phyloP scores from a whole-genome alignment of 495 filamentous ascomycete species.

The Alectoria sarmentosa region DNA sequence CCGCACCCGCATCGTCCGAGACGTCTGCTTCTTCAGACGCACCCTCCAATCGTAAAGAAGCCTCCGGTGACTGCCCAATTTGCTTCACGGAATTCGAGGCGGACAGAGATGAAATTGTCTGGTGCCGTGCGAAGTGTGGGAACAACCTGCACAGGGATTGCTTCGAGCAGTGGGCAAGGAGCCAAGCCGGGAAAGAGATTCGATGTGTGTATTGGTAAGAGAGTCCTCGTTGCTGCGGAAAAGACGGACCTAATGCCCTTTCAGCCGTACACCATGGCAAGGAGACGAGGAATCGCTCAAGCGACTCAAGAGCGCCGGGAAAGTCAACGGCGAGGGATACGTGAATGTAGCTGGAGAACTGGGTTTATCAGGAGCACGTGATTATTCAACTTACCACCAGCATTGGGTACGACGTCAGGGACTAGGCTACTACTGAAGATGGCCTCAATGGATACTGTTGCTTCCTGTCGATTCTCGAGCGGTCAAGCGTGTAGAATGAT shows the following conservation, averaged over 20 bases:
- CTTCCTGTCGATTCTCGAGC: neutral
- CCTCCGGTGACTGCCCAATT: conserved; percentile 74
- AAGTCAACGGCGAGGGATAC: conserved; percentile 51
- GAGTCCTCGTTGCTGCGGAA: neutral
- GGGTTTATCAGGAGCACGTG: conserved; percentile 50
- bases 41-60: conserved; percentile 47
- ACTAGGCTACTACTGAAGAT: conserved; percentile 10
- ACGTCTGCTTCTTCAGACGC: conserved; percentile 22
- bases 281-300: conserved; percentile 42
- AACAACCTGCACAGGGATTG: conserved; percentile 72
- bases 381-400: conserved; percentile 41
- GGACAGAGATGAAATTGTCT: conserved; percentile 52
- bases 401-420: conserved; percentile 32
- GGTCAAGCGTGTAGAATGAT: neutral
- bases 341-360: conserved; percentile 58
- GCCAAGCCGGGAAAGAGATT: conserved; percentile 45
- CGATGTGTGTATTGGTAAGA: conserved; percentile 60
- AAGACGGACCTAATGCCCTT: conserved; percentile 1
- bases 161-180: conserved; percentile 62
- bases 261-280: conserved; percentile 56
- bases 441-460: neutral
- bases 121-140: conserved; percentile 66
- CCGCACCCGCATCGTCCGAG: conserved; percentile 32
- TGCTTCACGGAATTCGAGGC: conserved; percentile 64
- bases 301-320: conserved; percentile 38